phyloP scores from a whole-genome alignment of 495 filamentous ascomycete genomes.

The Astrocystis sublimbata region DNA sequence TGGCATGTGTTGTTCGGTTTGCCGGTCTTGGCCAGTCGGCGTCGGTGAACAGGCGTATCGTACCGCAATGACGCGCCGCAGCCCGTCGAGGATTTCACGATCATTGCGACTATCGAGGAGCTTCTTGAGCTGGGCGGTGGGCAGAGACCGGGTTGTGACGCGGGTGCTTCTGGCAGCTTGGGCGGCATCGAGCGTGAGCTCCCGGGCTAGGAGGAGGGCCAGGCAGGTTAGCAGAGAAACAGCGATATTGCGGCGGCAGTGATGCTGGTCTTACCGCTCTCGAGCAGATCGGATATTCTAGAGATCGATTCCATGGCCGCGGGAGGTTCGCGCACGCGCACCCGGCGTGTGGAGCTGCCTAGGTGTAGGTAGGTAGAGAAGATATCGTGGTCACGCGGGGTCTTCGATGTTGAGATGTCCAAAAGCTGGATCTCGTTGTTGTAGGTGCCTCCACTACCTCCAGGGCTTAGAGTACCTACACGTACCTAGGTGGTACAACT shows the following conservation, averaged over 20 bases:
- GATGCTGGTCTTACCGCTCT: conserved; percentile 66
- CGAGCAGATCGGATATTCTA: conserved; percentile 86
- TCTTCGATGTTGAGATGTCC: too few species aligned
- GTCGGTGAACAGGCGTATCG: conserved; percentile 56
- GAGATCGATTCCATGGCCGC: conserved; percentile 87
- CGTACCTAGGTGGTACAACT: too few species aligned
- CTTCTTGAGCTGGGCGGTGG: conserved; percentile 77
- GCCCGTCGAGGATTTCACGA: conserved; percentile 85
- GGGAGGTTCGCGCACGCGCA: conserved; percentile 19
- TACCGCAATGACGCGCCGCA: conserved; percentile 89
- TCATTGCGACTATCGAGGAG: conserved; percentile 93
- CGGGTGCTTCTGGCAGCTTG: conserved; percentile 66
- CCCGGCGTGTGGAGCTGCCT: conserved; percentile 28
- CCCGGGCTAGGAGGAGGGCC: conserved; percentile 72
- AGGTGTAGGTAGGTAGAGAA: too few species aligned
- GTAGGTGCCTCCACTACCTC: too few species aligned
- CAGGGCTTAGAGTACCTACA: too few species aligned
- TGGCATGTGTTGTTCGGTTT: too few species aligned
- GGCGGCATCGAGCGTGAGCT: conserved; percentile 95
- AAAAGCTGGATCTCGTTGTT: too few species aligned
- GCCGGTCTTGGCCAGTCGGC: background rate
- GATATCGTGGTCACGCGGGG: conserved; percentile 20
- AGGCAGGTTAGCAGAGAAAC: conserved; percentile 21
- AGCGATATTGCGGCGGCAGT: conserved; percentile 2
- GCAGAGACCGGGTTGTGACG: conserved; percentile 51